Base-by-base conservation (phyloP, 352 stramenopile species). In the Phytophthora hybrid region DNA sequence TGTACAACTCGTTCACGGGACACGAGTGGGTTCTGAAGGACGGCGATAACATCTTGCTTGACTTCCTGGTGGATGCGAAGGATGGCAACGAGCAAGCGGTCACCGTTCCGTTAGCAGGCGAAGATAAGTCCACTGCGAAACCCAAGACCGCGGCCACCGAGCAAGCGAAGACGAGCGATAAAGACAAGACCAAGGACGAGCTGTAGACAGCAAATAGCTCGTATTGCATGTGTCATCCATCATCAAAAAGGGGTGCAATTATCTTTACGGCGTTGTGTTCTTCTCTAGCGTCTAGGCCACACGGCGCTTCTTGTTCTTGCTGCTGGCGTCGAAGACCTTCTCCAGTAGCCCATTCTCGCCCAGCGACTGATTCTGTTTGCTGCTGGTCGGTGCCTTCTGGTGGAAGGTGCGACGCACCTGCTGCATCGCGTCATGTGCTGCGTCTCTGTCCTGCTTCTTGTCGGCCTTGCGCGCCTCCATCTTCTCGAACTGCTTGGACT, bases 401-500 rank as follows among this genome's bases (percentile, higher is more conserved):
- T 79, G 55, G 69, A 95, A 95, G 56, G 85, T 90, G n/a, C 88
- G 89, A 19, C 88, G 87, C 69, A 96, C 76, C 57, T 90, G 78
- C 65, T 79, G 72, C 59, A 81, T 76, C 18, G 51, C 57, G 47
- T 71, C 62, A 37, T 61, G 56, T 69, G 41, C 26, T 64, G 6
- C 56, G 16, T 61, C 37, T 63, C 47, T 51, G 5, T 34, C 23
- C 54, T 66, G 57, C 19, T 78, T 77, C 58, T 71, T 79, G 62
- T 78, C 69, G 8, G 73, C 72, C 83, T 95, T 96, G 61, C 88
- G 88, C 62, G 92, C 83, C 44, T 93, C 89, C 85, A 96, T 95
- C 71, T 93, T 93, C 23, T 93, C 79, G 59, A 95, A 89, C 72
- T 93, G 77, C 64, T 97, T 97, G 19, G 88, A 92, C 74, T 96